Evolutionary conservation across 192 early-diverging fungal genomes (phyloP).

Genomic region (Coemansia sp.): DNA sequence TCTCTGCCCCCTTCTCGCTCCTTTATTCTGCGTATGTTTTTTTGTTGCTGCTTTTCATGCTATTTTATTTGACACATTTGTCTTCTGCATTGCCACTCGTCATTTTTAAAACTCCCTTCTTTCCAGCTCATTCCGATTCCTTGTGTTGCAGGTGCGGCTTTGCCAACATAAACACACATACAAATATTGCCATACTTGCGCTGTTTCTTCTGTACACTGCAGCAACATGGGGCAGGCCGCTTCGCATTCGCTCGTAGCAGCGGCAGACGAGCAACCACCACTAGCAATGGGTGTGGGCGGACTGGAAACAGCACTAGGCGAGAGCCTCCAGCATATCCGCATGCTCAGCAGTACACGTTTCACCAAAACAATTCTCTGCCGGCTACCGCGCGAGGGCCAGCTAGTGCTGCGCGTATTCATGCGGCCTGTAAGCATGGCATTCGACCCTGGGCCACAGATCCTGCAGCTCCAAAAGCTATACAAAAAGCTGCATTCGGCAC

Average conservation of each 20-base stretch:
- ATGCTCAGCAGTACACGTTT: slow-evolving; percentile 85
- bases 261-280: slow-evolving; percentile 48
- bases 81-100: too few species aligned
- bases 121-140: too few species aligned
- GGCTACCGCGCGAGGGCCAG: slow-evolving; percentile 73
- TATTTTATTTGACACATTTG: too few species aligned
- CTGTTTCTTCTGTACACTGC: too few species aligned
- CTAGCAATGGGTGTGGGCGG: slow-evolving; percentile 43
- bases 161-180: too few species aligned
- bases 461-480: slow-evolving; percentile 24
- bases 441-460: slow-evolving; percentile 38
- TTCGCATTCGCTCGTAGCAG: slow-evolving; percentile 45
- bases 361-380: slow-evolving; percentile 87
- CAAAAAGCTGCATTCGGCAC: slow-evolving; percentile 56
- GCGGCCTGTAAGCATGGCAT: slow-evolving; percentile 66
- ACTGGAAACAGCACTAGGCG: slow-evolving; percentile 41
- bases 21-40: too few species aligned
- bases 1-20: too few species aligned
- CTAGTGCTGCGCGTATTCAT: slow-evolving; percentile 92
- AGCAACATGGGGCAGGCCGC: slow-evolving; percentile 38
- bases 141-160: too few species aligned
- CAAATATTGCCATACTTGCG: too few species aligned
- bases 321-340: slow-evolving; percentile 41
- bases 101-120: too few species aligned
- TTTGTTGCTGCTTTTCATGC: too few species aligned